Evolutionary conservation across 140 eudicot species (phyloP).

Genomic region (Ambrosia hybrid): DNA sequence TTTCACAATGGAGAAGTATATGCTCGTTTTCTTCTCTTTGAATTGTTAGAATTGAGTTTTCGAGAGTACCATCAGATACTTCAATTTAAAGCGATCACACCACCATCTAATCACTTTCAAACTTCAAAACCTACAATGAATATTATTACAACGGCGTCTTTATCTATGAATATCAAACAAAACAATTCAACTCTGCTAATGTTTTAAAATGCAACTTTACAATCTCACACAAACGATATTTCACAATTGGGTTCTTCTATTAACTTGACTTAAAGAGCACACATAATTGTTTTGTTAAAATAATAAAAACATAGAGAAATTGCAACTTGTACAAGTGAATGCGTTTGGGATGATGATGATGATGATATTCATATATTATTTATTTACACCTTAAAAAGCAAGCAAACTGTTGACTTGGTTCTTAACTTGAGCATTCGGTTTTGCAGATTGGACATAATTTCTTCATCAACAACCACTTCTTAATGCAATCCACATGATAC

Average conservation of each 20-base stretch:
- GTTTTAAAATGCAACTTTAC: no score
- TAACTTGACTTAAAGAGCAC: slow-evolving; percentile 5
- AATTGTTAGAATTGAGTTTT: no score
- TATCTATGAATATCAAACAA: background rate
- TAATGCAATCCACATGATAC: slow-evolving; percentile 56
- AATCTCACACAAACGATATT: slow-evolving; percentile 16
- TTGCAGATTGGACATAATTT: slow-evolving; percentile 67
- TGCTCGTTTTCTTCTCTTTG: no score
- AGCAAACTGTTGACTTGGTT: slow-evolving; percentile 6
- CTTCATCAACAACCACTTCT: slow-evolving; percentile 56
- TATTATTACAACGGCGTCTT: background rate
- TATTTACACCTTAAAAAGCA: slow-evolving; percentile 28
- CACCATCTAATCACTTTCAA: background rate
- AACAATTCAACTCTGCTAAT: background rate
- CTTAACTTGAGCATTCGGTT: slow-evolving; percentile 35
- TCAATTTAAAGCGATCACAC: no score
- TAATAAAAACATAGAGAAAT: slow-evolving; percentile 8
- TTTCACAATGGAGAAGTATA: no score
- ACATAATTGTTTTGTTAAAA: slow-evolving; percentile 6
- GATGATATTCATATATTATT: slow-evolving; percentile 25
- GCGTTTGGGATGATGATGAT: slow-evolving; percentile 1
- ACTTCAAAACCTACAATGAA: no score
- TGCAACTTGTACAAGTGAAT: slow-evolving; percentile 24
- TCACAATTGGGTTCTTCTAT: background rate
- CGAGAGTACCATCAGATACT: no score